phyloP scores from a whole-genome alignment of 495 filamentous ascomycete species.

The Podospora australis region DNA sequence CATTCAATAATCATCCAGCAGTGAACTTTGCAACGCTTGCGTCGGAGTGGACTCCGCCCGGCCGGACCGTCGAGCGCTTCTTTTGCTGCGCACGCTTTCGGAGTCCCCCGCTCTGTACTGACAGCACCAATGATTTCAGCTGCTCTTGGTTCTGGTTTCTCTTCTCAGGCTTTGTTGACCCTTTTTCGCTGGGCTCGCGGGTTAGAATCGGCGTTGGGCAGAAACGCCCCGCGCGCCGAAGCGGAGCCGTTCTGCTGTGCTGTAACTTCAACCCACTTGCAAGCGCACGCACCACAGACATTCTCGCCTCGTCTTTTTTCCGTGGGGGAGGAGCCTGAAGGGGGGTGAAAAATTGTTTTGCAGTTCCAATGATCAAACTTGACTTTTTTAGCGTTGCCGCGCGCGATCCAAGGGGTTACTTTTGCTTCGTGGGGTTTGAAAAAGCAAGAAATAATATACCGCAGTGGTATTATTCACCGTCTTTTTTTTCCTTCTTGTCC shows the following conservation, averaged over 20 bases:
- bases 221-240: constrained; percentile 5
- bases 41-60: neutral
- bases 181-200: neutral
- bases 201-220: constrained; percentile 18
- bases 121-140: too few species aligned
- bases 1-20: too few species aligned
- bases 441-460: constrained; percentile 10
- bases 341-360: neutral
- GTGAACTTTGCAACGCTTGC: neutral
- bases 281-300: neutral
- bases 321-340: too few species aligned
- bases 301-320: too few species aligned
- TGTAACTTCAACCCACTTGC: constrained; percentile 3
- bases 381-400: neutral
- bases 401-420: neutral
- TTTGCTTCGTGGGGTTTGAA: neutral
- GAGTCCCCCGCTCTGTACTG: too few species aligned
- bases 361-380: neutral
- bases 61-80: neutral
- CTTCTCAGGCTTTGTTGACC: neutral
- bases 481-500: too few species aligned
- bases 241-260: neutral
- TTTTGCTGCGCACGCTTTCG: neutral
- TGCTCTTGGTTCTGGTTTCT: neutral
- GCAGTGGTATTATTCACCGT: constrained; percentile 9